Evolutionary conservation across 1,284 basidiomycete species (phyloP).

Genomic region (Malassezia furfur): DNA sequence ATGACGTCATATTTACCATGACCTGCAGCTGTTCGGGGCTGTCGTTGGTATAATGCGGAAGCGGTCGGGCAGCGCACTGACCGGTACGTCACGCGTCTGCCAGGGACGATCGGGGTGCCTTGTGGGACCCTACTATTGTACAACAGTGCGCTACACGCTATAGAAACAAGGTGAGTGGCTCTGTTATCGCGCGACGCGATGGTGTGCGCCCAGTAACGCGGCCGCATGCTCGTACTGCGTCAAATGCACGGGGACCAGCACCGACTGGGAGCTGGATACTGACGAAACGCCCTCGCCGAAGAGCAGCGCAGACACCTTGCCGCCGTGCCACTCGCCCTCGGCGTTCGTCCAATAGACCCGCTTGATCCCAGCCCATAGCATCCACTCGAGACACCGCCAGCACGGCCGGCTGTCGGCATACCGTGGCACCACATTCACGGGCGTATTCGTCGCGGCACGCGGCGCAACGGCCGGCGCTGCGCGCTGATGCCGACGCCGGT

Average conservation of each 20-base stretch:
- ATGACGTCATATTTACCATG: too few relatives aligned
- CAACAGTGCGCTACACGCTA: too few relatives aligned
- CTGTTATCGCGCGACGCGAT: neutral
- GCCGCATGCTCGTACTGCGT: conserved; percentile 24
- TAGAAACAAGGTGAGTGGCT: too few relatives aligned
- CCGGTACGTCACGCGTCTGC: too few relatives aligned
- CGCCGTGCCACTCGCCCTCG: conserved; percentile 19
- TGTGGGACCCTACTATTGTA: too few relatives aligned
- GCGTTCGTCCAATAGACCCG: conserved; percentile 21
- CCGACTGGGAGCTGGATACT: neutral
- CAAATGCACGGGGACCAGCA: conserved; percentile 16
- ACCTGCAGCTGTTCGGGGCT: too few relatives aligned
- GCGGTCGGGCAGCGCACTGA: too few relatives aligned
- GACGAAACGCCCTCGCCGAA: conserved; percentile 5
- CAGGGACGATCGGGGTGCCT: too few relatives aligned
- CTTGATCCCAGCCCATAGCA: conserved; percentile 24
- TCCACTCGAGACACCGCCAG: conserved; percentile 24
- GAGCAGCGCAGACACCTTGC: conserved; percentile 17
- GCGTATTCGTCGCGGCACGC: neutral
- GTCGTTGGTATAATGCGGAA: too few relatives aligned
- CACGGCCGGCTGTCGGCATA: conserved; percentile 23
- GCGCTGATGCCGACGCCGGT: conserved; percentile 9
- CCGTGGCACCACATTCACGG: neutral
- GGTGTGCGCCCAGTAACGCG: neutral
- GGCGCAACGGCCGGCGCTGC: neutral